phyloP scores from a whole-genome alignment of 352 stramenopile species.

The Pythium utonaiense region DNA sequence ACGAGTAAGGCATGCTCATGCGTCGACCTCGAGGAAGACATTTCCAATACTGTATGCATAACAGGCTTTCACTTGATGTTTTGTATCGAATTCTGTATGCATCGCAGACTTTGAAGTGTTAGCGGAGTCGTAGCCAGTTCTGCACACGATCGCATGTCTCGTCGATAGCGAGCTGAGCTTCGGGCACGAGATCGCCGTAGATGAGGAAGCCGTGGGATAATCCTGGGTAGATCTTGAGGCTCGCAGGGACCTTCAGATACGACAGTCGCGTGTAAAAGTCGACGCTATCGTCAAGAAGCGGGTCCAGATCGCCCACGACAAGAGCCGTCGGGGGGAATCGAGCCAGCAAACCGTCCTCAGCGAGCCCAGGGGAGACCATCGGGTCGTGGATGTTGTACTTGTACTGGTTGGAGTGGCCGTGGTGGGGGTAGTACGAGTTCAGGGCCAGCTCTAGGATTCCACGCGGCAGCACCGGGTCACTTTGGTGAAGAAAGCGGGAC shows the following conservation, averaged over 20 bases:
- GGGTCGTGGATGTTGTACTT: constrained; percentile 88
- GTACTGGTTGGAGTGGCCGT: constrained; percentile 84
- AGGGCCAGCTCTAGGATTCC: constrained; percentile 77
- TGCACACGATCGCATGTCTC: constrained; percentile 78
- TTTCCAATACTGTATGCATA: too few relatives aligned
- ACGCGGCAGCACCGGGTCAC: constrained; percentile 79
- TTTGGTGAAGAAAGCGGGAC: constrained; percentile 86
- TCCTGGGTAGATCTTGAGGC: constrained; percentile 81
- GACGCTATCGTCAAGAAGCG: constrained; percentile 86
- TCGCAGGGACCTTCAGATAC: constrained; percentile 70
- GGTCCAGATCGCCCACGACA: constrained; percentile 83
- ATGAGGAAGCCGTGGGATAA: constrained; percentile 87
- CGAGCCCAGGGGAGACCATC: constrained; percentile 78
- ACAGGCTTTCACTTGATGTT: too few relatives aligned
- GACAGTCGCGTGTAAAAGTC: constrained; percentile 87
- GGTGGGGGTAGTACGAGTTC: constrained; percentile 82
- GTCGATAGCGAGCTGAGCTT: constrained; percentile 77
- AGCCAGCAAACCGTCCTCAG: constrained; percentile 65
- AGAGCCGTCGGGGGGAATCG: constrained; percentile 82
- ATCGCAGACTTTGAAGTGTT: too few relatives aligned
- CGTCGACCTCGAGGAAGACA: too few relatives aligned
- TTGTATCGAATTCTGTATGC: too few relatives aligned
- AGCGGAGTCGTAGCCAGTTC: constrained; percentile 42
- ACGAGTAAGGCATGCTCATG: too few relatives aligned
- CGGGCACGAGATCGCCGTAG: constrained; percentile 77